Evolutionary conservation across 2,329 filamentous ascomycete genomes (phyloP).

Genomic region (Exophiala sp.): DNA sequence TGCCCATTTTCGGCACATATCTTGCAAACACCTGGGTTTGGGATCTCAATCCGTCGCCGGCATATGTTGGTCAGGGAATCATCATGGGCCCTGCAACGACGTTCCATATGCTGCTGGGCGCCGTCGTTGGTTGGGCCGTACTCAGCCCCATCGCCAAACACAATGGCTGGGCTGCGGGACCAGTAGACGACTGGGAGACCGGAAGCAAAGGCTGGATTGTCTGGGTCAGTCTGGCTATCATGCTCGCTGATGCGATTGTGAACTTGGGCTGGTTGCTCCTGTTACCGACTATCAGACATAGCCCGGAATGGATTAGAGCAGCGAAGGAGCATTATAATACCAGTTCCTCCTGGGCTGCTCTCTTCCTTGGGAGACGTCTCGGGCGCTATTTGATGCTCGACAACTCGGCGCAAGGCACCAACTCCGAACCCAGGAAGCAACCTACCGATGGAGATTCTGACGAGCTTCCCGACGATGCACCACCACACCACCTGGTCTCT

Average conservation of each 20-base stretch:
- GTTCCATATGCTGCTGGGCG: conserved; percentile 88
- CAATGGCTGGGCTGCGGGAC: conserved; percentile 81
- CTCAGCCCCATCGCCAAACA: conserved; percentile 82
- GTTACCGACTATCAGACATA: conserved; percentile 53
- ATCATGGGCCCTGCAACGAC: conserved; percentile 98
- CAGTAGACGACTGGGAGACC: conserved; percentile 79
- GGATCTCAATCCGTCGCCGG: conserved; percentile 94
- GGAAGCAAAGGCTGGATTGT: conserved; percentile 99
- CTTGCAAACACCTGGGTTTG: conserved; percentile 81
- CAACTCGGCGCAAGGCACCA: background rate
- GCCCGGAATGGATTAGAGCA: conserved; percentile 33
- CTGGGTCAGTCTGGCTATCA: conserved; percentile 91
- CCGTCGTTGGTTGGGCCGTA: conserved; percentile 81
- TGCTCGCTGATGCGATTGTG: conserved; percentile 88
- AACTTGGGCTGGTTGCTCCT: conserved; percentile 74
- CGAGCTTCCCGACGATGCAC: conserved; percentile 66
- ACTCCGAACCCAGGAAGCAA: conserved; percentile 3
- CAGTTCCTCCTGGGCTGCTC: conserved; percentile 20
- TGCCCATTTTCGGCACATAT: conserved; percentile 75
- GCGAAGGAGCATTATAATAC: conserved; percentile 17
- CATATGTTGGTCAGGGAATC: conserved; percentile 93
- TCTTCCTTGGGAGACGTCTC: conserved; percentile 18
- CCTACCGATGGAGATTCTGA: conserved; percentile 26
- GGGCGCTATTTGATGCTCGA: conserved; percentile 16
- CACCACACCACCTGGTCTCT: conserved; percentile 73